Evolutionary conservation across 176 grass and related monocot genomes (phyloP), one percentile per base, ranked within the genome.

Genomic region (Raddia distichophylla): DNA sequence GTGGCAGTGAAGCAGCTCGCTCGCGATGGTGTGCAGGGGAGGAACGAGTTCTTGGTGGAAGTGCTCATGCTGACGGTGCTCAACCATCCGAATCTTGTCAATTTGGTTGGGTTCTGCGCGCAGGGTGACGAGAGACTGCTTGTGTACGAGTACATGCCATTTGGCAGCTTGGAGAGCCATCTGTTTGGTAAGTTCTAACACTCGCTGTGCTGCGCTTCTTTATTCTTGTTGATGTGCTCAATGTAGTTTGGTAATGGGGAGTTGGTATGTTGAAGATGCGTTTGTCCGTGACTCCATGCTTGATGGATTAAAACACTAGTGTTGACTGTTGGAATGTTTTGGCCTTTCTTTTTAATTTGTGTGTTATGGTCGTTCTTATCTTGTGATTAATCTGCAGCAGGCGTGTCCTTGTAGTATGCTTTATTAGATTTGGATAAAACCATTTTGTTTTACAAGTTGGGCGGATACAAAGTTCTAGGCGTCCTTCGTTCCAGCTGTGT

Each of bases 41-140:
- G 88, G 64, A 89, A 88, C 22, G 90, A 98, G 76, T 98, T 95
- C 83, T 80, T 98, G 79, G 95, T 98, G 55, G 95, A 98, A 82
- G 87, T 98, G 76, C 85, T 98, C 8, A 93, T 98, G 95, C 87
- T 98, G 20, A 90, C 90, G 6, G 73, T 98, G 82, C 78, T 98
- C 70, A 90, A 62, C 17, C 92, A 98, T 74, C 76, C 82, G 1
- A 93, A 98, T 84, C 89, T 98, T 48, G 95, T 95, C 55, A 91
- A 82, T 76, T 86, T 98, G 85, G 69, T 82, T 43, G 92, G 95
- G 6, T 98, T 93, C 72, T 98, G 93, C 76, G 86, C 93, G 1
- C 92, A 98, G 86, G 95, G 93, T 73, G 93, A 93, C n/a, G 95
- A 98, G 89, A 91, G 88, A 69, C 79, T 98, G 15, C 83, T 98